phyloP scores from a whole-genome alignment of 345 rosid species.

The Ricinus communis region DNA sequence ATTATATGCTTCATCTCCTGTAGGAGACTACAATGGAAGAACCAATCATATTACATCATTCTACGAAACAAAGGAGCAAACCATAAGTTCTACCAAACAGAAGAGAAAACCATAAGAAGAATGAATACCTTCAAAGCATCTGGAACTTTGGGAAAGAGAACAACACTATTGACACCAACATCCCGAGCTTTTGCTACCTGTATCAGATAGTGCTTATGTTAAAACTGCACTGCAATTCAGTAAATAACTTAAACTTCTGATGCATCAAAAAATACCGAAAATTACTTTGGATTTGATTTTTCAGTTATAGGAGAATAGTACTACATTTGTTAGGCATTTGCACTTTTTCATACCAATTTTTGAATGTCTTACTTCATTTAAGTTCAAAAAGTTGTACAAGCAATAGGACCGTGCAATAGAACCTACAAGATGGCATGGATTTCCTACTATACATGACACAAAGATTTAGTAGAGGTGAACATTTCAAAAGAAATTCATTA shows the following conservation, averaged over 20 bases:
- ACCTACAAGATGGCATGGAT: not conserved
- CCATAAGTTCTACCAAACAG: not conserved
- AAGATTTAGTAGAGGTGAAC: not conserved
- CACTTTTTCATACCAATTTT: not conserved
- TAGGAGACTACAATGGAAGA: constrained; percentile 49
- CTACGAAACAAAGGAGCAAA: not conserved
- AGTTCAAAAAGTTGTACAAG: no score
- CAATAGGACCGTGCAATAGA: not conserved
- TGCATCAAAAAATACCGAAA: no score
- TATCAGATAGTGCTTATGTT: constrained; percentile 10
- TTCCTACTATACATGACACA: not conserved
- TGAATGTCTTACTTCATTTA: not conserved
- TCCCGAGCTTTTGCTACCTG: constrained; percentile 92
- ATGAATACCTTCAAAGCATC: constrained; percentile 81
- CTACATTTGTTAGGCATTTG: not conserved
- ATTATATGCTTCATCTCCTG: constrained; percentile 92
- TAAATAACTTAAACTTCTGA: not conserved
- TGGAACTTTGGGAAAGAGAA: constrained; percentile 92
- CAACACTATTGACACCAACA: constrained; percentile 86
- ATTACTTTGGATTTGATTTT: no score
- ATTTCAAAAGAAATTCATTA: not conserved
- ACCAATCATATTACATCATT: constrained; percentile 12
- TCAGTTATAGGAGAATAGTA: not conserved
- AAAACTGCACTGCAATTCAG: not conserved
- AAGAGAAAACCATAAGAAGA: constrained; percentile 17